These are phyloP conservation scores for Solanum okadae DNA, from an alignment of 257 asterid species.

Conservation along the genomic window DNA sequence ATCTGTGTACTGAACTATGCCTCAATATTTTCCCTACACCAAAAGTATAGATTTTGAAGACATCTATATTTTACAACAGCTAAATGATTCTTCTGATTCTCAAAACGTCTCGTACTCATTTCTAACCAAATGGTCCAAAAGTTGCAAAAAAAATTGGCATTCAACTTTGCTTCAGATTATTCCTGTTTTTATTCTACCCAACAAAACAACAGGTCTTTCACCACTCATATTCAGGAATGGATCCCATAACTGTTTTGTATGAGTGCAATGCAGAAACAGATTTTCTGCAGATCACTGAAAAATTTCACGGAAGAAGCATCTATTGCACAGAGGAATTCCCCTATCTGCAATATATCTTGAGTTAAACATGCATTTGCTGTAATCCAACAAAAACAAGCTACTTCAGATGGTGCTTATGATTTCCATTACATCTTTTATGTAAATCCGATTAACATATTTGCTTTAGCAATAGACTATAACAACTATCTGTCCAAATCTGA, in stretches of 20 bases:
- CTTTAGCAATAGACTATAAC: background rate
- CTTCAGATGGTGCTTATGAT: background rate
- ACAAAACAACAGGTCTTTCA: background rate
- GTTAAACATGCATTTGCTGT: background rate
- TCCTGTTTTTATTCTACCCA: background rate
- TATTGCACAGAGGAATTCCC: background rate
- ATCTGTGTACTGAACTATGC: background rate
- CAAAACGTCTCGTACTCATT: background rate
- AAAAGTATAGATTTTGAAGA: background rate
- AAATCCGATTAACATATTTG: background rate
- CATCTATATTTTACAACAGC: background rate
- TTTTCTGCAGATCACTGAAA: background rate
- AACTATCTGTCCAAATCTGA: background rate
- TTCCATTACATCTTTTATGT: background rate
- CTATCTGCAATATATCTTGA: background rate
- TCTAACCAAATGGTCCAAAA: background rate
- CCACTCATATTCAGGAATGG: background rate
- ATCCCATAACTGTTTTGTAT: background rate
- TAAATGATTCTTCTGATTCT: background rate
- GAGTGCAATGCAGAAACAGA: background rate
- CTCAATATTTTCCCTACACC: background rate
- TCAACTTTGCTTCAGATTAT: background rate
- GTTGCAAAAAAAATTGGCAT: background rate
- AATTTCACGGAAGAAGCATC: background rate
- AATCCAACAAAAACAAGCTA: background rate